Evolutionary conservation across 2,329 filamentous ascomycete species (phyloP).

Genomic region (Cadophora malorum): DNA sequence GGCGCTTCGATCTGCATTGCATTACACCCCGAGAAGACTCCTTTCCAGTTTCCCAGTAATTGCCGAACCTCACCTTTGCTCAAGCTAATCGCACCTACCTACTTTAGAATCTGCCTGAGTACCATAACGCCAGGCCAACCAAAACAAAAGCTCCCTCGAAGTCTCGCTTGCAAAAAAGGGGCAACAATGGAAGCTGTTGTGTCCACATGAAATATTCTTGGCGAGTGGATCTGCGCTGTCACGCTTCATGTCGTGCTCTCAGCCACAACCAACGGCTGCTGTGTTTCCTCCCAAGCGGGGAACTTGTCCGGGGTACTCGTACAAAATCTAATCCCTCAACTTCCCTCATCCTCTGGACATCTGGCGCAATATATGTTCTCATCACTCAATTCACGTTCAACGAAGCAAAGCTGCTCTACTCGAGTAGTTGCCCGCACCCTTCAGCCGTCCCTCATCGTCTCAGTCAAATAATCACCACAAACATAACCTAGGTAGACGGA

Average conservation of each 20-base stretch:
- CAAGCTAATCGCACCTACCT: too few relatives aligned
- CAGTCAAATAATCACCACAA: neutral
- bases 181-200: neutral
- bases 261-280: neutral
- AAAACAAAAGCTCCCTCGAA: neutral
- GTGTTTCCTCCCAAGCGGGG: neutral
- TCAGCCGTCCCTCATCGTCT: neutral
- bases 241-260: neutral
- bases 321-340: neutral
- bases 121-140: neutral
- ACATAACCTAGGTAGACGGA: neutral
- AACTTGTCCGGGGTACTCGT: neutral
- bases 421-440: neutral
- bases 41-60: too few relatives aligned
- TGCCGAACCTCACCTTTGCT: too few relatives aligned
- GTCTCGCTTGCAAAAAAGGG: neutral
- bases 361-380: conserved; percentile 3
- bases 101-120: too few relatives aligned
- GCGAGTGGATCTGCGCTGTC: neutral
- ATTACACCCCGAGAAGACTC: too few relatives aligned
- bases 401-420: neutral
- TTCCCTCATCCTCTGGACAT: conserved; percentile 4
- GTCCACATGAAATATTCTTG: neutral
- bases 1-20: too few relatives aligned
- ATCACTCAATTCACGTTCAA: neutral